Percentiles rank a stretch among this genome's conserved stretches.
These are phyloP conservation scores for Suillus ampliporus DNA, from an alignment of 768 basidiomycete genomes.

Conservation along the genomic window DNA sequence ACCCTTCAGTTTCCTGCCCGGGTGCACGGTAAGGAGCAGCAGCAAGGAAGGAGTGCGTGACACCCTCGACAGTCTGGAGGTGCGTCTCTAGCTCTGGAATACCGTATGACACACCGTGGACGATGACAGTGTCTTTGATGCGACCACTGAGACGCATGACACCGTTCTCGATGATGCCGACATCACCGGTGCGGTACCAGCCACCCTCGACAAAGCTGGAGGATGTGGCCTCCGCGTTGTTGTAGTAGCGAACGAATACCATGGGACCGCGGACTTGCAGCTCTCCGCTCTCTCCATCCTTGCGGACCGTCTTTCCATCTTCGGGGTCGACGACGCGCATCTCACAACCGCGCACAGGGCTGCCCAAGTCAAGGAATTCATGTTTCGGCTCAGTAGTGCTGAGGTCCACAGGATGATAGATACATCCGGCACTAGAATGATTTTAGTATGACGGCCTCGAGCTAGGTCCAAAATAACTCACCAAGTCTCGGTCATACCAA, in stretches of 20 bases:
- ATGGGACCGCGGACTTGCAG: conserved; percentile 47
- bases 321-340: conserved; percentile 40
- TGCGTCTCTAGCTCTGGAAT: conserved; percentile 45
- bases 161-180: conserved; percentile 43
- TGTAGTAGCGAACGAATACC: conserved; percentile 49
- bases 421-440: conserved; percentile 39
- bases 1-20: conserved; percentile 48
- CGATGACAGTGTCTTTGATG: conserved; percentile 50
- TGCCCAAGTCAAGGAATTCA: conserved; percentile 42
- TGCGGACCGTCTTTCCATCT: conserved; percentile 28
- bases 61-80: conserved; percentile 44
- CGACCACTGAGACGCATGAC: conserved; percentile 44
- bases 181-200: conserved; percentile 65
- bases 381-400: conserved; percentile 24
- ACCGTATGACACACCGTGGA: conserved; percentile 49
- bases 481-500: conserved; percentile 52
- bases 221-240: conserved; percentile 50
- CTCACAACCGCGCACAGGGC: conserved; percentile 32
- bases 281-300: conserved; percentile 39
- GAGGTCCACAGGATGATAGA: conserved; percentile 35
- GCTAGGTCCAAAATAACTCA: conserved; percentile 18
- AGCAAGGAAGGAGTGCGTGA: conserved; percentile 41
- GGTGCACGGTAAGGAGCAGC: conserved; percentile 45
- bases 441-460: not conserved
- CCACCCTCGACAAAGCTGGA: conserved; percentile 51